A percentile compares a stretch with the other conserved stretches of the same genome.
These are phyloP conservation scores for Pulveroboletus sp. DNA, from an alignment of 1,284 basidiomycete genomes.

Conservation along the genomic window DNA sequence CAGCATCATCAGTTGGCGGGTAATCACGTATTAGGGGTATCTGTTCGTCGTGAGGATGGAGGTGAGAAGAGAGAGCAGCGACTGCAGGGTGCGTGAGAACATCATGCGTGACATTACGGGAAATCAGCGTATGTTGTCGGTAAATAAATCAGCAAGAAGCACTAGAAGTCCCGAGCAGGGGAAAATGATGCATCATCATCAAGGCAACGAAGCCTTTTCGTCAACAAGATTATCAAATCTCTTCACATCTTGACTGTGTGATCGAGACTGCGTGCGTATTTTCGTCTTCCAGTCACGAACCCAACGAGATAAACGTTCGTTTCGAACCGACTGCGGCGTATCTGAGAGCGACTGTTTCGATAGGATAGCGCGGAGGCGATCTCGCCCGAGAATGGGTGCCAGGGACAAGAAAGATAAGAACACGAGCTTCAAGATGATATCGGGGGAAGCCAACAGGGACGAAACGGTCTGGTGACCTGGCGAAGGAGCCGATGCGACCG, in stretches of 20 bases:
- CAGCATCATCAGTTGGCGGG: slow-evolving; percentile 16
- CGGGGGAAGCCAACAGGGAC: slow-evolving; percentile 65
- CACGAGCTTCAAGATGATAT: slow-evolving; percentile 68
- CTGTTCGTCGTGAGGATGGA: slow-evolving; percentile 17
- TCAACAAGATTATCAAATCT: slow-evolving; percentile 41
- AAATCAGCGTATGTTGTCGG: slow-evolving; percentile 14
- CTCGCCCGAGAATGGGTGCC: slow-evolving; percentile 71
- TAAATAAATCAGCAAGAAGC: slow-evolving; percentile 23
- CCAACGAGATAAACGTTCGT: slow-evolving; percentile 48
- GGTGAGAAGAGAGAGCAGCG: slow-evolving; percentile 12
- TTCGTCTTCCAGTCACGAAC: slow-evolving; percentile 55
- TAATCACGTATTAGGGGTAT: slow-evolving; percentile 36
- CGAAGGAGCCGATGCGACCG: slow-evolving; percentile 64
- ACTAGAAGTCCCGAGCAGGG: slow-evolving; percentile 11
- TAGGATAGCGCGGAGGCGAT: slow-evolving; percentile 55
- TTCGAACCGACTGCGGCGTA: slow-evolving; percentile 20
- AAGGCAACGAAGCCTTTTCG: slow-evolving; percentile 41
- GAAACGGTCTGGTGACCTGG: slow-evolving; percentile 68
- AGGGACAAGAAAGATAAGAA: slow-evolving; percentile 72
- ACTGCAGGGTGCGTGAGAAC: slow-evolving; percentile 18
- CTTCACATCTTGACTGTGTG: slow-evolving; percentile 39
- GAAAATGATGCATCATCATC: slow-evolving; percentile 12
- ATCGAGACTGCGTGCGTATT: slow-evolving; percentile 45
- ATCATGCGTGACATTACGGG: slow-evolving; percentile 26
- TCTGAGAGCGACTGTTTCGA: slow-evolving; percentile 35